Evolutionary conservation across 1,139 yeast genomes (phyloP).

Genomic region (Suhomyces bolitotheri): DNA sequence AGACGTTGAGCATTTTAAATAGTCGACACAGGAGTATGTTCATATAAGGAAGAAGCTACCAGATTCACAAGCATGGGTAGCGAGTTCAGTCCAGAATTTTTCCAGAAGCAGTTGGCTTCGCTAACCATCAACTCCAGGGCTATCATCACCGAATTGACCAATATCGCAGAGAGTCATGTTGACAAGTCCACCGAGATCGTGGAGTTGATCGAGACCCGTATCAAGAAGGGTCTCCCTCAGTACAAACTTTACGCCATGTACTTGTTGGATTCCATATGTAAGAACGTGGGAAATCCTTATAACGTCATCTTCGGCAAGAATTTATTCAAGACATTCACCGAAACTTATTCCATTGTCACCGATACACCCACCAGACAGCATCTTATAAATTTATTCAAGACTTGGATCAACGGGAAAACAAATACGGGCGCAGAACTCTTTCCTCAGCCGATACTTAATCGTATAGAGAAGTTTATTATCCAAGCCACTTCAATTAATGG

Average conservation of each 20-base stretch:
- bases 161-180: slow-evolving; percentile 35
- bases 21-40: slow-evolving; percentile 3
- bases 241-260: slow-evolving; percentile 42
- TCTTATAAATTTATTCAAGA: slow-evolving; percentile 41
- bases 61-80: slow-evolving; percentile 4
- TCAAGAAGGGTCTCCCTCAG: slow-evolving; percentile 40
- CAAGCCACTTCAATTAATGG: slow-evolving; percentile 34
- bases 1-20: slow-evolving; percentile 7
- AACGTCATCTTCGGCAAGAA: slow-evolving; percentile 38
- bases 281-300: slow-evolving; percentile 48
- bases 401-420: slow-evolving; percentile 40
- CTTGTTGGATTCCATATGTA: slow-evolving; percentile 44
- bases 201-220: slow-evolving; percentile 35
- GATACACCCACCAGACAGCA: slow-evolving; percentile 40
- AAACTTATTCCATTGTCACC: slow-evolving; percentile 40
- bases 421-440: slow-evolving; percentile 40
- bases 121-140: slow-evolving; percentile 43
- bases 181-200: slow-evolving; percentile 36
- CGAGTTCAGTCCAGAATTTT: slow-evolving; percentile 32
- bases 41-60: slow-evolving; percentile 1
- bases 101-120: slow-evolving; percentile 31
- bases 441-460: slow-evolving; percentile 29
- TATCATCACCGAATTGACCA: slow-evolving; percentile 41
- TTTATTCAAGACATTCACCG: slow-evolving; percentile 38
- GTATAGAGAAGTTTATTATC: slow-evolving; percentile 42